Percentiles rank a stretch among this genome's conserved stretches.
Conservation (phyloP, 2,329 filamentous ascomycete species). For the Calonectria pauciramosa region DNA sequence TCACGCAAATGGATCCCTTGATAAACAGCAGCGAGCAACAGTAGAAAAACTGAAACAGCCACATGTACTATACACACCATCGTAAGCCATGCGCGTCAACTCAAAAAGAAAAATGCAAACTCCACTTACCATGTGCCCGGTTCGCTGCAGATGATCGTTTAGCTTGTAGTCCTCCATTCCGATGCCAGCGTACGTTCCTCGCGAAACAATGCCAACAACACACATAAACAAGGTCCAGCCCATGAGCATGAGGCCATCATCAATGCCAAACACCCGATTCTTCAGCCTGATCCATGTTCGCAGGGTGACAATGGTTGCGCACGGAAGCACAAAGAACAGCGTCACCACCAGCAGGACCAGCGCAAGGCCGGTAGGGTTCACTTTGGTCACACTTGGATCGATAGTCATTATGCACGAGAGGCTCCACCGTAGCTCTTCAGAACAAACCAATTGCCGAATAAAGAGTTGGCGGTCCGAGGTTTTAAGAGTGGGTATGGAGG, state of each 20-base stretch:
- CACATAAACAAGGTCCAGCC: slow-evolving; percentile 12
- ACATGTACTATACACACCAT: background rate
- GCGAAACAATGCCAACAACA: background rate
- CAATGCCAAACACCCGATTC: slow-evolving; percentile 6
- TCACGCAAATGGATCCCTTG: slow-evolving; percentile 40
- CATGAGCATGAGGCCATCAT: slow-evolving; percentile 19
- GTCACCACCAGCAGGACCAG: background rate
- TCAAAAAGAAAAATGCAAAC: background rate
- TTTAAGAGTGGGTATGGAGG: background rate
- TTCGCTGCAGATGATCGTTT: background rate
- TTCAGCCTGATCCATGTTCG: slow-evolving; percentile 12
- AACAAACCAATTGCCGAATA: background rate
- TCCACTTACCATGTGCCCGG: background rate
- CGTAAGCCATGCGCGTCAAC: background rate
- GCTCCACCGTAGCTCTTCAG: background rate
- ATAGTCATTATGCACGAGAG: slow-evolving; percentile 7
- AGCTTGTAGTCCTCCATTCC: background rate
- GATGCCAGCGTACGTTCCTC: background rate
- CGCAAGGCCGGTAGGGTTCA: slow-evolving; percentile 19
- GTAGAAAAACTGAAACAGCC: background rate
- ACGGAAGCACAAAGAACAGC: background rate
- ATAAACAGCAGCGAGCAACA: background rate
- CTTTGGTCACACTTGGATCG: background rate
- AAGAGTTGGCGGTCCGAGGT: background rate
- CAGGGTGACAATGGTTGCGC: background rate